These are phyloP conservation scores for Chalciporus sphaerocephalus DNA, from an alignment of 768 basidiomycete species.

Conservation along the genomic window DNA sequence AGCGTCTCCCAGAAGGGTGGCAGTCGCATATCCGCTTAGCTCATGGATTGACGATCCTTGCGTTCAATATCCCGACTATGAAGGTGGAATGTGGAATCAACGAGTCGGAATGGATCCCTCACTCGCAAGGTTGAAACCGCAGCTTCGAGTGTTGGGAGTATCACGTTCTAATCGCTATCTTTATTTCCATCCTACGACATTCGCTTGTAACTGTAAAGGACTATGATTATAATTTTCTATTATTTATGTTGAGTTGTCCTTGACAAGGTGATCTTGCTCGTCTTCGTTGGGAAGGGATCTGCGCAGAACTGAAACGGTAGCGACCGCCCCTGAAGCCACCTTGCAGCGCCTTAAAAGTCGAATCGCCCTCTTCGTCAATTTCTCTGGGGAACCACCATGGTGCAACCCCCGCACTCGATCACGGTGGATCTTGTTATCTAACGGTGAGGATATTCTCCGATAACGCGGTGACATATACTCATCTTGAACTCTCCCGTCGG, in stretches of 20 bases:
- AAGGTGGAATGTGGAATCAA: neutral
- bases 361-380: neutral
- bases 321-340: neutral
- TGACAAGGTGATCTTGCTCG: neutral
- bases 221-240: too few relatives aligned
- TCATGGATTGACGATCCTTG: constrained; percentile 54
- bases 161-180: too few relatives aligned
- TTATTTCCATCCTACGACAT: too few relatives aligned
- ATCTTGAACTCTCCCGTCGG: neutral
- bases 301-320: neutral
- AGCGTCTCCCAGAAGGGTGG: constrained; percentile 69
- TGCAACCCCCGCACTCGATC: neutral
- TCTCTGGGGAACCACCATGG: neutral
- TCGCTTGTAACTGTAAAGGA: too few relatives aligned
- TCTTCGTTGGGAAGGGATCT: too few relatives aligned
- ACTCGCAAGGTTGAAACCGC: too few relatives aligned
- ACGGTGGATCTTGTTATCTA: neutral
- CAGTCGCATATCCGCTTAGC: constrained; percentile 54
- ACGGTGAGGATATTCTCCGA: neutral
- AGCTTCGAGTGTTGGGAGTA: too few relatives aligned
- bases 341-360: neutral
- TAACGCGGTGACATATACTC: neutral
- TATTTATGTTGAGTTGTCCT: neutral
- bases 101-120: neutral
- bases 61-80: constrained; percentile 41